Base-by-base conservation (phyloP, 768 basidiomycete species). In the Mrakia gelida region DNA sequence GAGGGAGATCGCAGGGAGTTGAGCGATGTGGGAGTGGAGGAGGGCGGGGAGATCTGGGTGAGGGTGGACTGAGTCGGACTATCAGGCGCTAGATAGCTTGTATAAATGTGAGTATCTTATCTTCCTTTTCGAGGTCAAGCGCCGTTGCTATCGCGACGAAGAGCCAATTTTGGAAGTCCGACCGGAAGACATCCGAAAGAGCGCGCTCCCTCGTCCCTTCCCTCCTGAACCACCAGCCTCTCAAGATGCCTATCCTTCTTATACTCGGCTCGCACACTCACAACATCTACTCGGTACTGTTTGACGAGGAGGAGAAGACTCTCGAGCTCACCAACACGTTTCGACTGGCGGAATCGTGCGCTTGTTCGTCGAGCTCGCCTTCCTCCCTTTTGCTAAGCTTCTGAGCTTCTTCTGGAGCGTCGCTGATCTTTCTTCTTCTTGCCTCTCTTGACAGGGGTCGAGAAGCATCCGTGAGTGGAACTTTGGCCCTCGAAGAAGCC, bases 1-100 rank as follows among this genome's bases (percentile, higher is more conserved):
- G 67, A 70, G n/a, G 67, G 67, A 13, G 67, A 70, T 26, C 34
- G 67, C 21, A 70, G 41, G 38, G 26, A 41, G 38, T 45, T 70
- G 67, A 70, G 67, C 34, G 67, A 70, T n/a, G 13, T 70, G 21
- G 67, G 67, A 43, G 67, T 70, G 10, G 67, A 70, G 38, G 34
- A 70, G 41, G 67, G 67, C 10, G 41, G 41, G 13, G 67, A 11
- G 18, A 45, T 70, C 8, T 70, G 67, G 67, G 41, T 70, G 38
- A 70, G 38, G 18, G 26, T 1, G 6, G 67, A 70, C 23, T 26
- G 38, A 70, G 21, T 59, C 54, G 59, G 10, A 28, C 9, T 28
- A n/a, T n/a, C n/a, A 18, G 15, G 21, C 5, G 1, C 16, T 52
- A 52, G 13, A 52, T 16, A 7, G 16, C 6, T n/a, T 28, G 23